These are phyloP conservation scores for Liquidambar formosana DNA, from an alignment of 164 flowering plant species.

Conservation along the genomic window DNA sequence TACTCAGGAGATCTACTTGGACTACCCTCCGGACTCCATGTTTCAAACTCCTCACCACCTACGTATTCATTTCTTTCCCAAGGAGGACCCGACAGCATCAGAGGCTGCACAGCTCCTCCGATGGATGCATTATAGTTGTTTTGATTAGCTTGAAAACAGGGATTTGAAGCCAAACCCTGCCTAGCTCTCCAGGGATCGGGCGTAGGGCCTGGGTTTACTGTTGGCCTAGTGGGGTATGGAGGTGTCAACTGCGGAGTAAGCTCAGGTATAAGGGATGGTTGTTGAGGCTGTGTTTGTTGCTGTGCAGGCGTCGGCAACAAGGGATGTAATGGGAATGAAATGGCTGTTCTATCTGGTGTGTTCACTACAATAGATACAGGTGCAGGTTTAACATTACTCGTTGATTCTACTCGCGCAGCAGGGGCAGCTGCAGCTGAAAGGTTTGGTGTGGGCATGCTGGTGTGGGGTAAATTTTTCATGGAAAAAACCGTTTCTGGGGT, in stretches of 20 bases:
- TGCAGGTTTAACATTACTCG: slow-evolving; percentile 19
- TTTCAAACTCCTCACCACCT: slow-evolving; percentile 42
- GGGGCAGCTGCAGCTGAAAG: slow-evolving; percentile 7
- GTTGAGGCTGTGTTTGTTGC: slow-evolving; percentile 14
- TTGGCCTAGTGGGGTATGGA: not conserved
- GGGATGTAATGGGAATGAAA: slow-evolving; percentile 12
- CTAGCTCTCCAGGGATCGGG: slow-evolving; percentile 30
- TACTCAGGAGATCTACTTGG: slow-evolving; percentile 31
- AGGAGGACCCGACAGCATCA: slow-evolving; percentile 11
- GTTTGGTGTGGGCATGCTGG: too few species aligned
- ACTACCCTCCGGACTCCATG: slow-evolving; percentile 66
- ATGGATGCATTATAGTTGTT: slow-evolving; percentile 23
- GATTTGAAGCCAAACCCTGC: slow-evolving; percentile 24
- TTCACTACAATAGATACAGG: slow-evolving; percentile 18
- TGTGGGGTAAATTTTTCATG: slow-evolving; percentile 20
- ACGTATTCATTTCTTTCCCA: slow-evolving; percentile 37
- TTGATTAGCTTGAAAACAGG: slow-evolving; percentile 27
- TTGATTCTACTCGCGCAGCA: slow-evolving; percentile 18
- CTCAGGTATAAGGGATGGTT: slow-evolving; percentile 18
- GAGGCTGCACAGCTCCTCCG: slow-evolving; percentile 21
- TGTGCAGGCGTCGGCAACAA: slow-evolving; percentile 7
- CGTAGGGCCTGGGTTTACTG: slow-evolving; percentile 21
- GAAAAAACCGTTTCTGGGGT: slow-evolving; percentile 12
- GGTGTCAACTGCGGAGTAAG: slow-evolving; percentile 12
- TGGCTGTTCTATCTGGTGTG: slow-evolving; percentile 17